A percentile compares a stretch with the other conserved stretches of the same genome.
phyloP scores from a whole-genome alignment of 2,329 filamentous ascomycete species.

The Ramichloridium luteum region DNA sequence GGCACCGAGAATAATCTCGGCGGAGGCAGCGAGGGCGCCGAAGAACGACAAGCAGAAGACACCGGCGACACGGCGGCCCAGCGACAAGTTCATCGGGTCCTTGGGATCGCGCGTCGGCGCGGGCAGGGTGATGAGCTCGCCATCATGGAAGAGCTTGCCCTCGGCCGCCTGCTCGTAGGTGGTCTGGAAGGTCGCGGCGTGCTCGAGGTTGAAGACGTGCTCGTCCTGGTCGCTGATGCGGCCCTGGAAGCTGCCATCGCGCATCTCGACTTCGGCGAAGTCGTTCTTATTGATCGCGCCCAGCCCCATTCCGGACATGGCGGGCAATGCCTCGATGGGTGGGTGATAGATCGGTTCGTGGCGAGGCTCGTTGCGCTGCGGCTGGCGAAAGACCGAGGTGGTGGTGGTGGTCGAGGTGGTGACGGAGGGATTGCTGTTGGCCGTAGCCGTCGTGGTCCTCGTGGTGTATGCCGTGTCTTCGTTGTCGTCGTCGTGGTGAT shows the following conservation, averaged over 20 bases:
- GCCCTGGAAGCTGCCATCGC: not conserved
- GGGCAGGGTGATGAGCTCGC: constrained; percentile 5
- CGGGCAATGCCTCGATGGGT: too few species aligned
- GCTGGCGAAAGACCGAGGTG: too few species aligned
- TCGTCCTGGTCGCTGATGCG: not conserved
- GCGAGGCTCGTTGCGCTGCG: too few species aligned
- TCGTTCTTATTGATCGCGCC: not conserved
- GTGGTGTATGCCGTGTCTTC: too few species aligned
- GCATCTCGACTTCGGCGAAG: not conserved
- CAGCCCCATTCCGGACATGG: not conserved
- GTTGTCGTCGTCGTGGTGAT: too few species aligned
- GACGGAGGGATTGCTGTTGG: too few species aligned
- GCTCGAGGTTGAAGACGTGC: not conserved
- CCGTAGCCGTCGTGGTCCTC: too few species aligned
- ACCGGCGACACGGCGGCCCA: constrained; percentile 9
- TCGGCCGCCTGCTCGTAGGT: constrained; percentile 4
- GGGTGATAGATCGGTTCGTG: not conserved
- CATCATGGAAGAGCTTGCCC: constrained; percentile 4
- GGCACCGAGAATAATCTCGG: constrained; percentile 14
- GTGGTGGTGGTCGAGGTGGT: too few species aligned
- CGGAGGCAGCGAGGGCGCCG: constrained; percentile 13
- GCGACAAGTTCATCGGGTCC: constrained; percentile 13
- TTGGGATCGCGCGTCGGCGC: constrained; percentile 8
- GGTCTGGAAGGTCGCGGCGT: constrained; percentile 1
- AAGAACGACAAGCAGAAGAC: constrained; percentile 12